Evolutionary conservation across 352 stramenopile genomes (phyloP).

Genomic region (Globisporangium yorkense): DNA sequence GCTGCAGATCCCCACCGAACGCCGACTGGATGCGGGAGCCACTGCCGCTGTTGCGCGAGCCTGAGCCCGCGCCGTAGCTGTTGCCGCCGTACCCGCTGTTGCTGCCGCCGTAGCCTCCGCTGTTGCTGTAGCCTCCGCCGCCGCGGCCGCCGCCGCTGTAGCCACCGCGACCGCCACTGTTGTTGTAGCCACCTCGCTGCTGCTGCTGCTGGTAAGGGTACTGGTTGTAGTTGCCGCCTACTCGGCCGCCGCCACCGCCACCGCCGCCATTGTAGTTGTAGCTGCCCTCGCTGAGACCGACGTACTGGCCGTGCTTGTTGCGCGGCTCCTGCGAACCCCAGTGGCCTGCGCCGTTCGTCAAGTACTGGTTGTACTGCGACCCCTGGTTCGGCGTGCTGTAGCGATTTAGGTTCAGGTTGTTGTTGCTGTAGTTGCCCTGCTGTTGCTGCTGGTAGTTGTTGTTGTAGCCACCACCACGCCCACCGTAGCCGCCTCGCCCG

Average conservation of each 20-base stretch:
- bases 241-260: too few species aligned
- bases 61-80: slow-evolving; percentile 9
- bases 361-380: slow-evolving; percentile 68
- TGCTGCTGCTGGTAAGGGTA: slow-evolving; percentile 7
- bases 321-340: slow-evolving; percentile 75
- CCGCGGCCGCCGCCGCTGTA: slow-evolving; percentile 19
- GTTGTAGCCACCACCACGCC: slow-evolving; percentile 22
- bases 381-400: slow-evolving; percentile 26
- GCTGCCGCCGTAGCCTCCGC: slow-evolving; percentile 9
- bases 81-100: slow-evolving; percentile 25
- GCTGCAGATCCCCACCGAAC: slow-evolving; percentile 49
- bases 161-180: slow-evolving; percentile 6
- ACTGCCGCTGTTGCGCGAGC: slow-evolving; percentile 8
- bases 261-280: slow-evolving; percentile 19
- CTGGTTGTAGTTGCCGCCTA: slow-evolving; percentile 21
- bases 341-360: slow-evolving; percentile 66
- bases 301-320: slow-evolving; percentile 68
- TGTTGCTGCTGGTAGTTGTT: slow-evolving; percentile 32
- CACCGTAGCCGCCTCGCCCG: slow-evolving; percentile 14
- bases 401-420: slow-evolving; percentile 68
- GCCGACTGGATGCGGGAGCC: slow-evolving; percentile 56
- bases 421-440: slow-evolving; percentile 34
- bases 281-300: slow-evolving; percentile 18
- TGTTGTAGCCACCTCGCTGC: slow-evolving; percentile 9
- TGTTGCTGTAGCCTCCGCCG: slow-evolving; percentile 16